phyloP scores from a whole-genome alignment of 1,139 yeast genomes.

The Taphrina deformans region DNA sequence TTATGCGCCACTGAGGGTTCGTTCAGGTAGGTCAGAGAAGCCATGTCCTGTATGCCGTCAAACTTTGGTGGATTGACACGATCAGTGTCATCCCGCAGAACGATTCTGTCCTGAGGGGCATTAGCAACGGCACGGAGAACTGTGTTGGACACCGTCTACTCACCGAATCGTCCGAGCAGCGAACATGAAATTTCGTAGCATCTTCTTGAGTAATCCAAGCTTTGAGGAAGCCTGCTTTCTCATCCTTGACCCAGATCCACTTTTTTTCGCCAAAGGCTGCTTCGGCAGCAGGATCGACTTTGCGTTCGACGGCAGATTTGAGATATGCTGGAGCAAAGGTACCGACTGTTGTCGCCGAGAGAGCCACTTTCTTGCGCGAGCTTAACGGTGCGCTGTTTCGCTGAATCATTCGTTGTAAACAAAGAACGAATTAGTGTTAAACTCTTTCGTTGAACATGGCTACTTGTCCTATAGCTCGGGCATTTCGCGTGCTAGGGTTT shows the following conservation, averaged over 20 bases:
- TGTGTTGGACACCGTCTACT: not conserved
- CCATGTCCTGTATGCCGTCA: conserved; percentile 91
- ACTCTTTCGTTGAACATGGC: no score
- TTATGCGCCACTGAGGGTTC: conserved; percentile 93
- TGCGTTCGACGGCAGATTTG: conserved; percentile 5
- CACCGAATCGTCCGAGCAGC: conserved; percentile 54
- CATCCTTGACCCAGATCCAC: conserved; percentile 84
- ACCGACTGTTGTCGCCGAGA: not conserved
- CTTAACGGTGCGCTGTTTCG: conserved; percentile 3
- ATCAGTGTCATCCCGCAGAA: conserved; percentile 55
- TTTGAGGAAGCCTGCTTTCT: conserved; percentile 61
- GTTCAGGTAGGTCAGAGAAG: conserved; percentile 87
- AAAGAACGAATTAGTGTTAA: no score
- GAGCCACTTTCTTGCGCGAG: not conserved
- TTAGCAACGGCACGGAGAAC: not conserved
- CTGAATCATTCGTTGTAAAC: conserved; percentile 1
- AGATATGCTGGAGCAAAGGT: conserved; percentile 29
- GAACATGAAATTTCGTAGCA: conserved; percentile 56
- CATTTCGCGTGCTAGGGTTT: no score
- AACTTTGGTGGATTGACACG: conserved; percentile 84
- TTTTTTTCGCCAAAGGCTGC: conserved; percentile 58
- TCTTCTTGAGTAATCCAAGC: conserved; percentile 65
- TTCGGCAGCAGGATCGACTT: conserved; percentile 44
- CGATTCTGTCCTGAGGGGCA: conserved; percentile 46
- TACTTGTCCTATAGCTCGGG: no score